A percentile compares a stretch with the other conserved stretches of the same genome.
Evolutionary conservation across 495 filamentous ascomycete genomes (phyloP).

Genomic region (Talaromyces liani): DNA sequence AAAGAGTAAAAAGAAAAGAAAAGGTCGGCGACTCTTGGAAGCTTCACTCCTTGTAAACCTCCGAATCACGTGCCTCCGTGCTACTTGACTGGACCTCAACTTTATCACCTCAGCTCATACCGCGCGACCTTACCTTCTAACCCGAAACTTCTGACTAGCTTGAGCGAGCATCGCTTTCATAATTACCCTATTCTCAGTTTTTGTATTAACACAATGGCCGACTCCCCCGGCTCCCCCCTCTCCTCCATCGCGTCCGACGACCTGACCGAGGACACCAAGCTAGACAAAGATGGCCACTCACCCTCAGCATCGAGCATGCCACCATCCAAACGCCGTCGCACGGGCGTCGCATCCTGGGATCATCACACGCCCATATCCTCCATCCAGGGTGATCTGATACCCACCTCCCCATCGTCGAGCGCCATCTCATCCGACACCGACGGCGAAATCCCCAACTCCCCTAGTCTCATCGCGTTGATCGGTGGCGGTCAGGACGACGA

Average conservation of each 20-base stretch:
- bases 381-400: constrained; percentile 30
- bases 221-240: constrained; percentile 43
- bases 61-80: constrained; percentile 2
- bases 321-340: constrained; percentile 45
- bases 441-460: constrained; percentile 59
- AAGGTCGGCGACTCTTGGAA: not conserved
- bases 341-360: constrained; percentile 41
- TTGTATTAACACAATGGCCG: constrained; percentile 28
- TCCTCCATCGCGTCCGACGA: constrained; percentile 45
- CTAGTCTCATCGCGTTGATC: constrained; percentile 31
- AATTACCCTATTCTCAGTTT: no score
- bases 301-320: constrained; percentile 38
- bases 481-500: constrained; percentile 61
- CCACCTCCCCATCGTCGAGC: constrained; percentile 40
- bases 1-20: not conserved
- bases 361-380: constrained; percentile 41
- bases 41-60: constrained; percentile 3
- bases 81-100: constrained; percentile 5
- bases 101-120: not conserved
- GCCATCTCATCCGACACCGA: constrained; percentile 78
- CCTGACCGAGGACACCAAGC: constrained; percentile 41
- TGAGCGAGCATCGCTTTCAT: not conserved
- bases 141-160: not conserved
- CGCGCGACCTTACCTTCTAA: not conserved
- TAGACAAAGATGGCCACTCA: constrained; percentile 27